Evolutionary conservation across 495 filamentous ascomycete genomes (phyloP), one percentile per base, ranked within the genome.

Genomic region (Xylaria scruposa): DNA sequence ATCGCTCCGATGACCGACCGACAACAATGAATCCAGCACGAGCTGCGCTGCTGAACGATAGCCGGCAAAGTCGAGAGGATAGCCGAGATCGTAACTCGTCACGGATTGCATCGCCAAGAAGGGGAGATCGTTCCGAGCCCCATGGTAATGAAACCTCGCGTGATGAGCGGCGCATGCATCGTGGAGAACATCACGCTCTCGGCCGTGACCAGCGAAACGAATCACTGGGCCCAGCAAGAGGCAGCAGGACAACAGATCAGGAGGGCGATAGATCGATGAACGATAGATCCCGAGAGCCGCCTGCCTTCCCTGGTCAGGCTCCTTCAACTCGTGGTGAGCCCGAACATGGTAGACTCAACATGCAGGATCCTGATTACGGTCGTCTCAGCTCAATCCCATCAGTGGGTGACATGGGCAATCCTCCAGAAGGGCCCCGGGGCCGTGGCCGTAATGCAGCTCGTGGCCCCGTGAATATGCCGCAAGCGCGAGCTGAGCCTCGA

Each of bases 391-490:
- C 86, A 9, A 85, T 87, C 58, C 80, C 81, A n/a, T 84, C 88
- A 0, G 81, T 84, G 60, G 77, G 81, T 1, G 83, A 85, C 19
- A 76, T 84, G 42, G 77, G 84, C 9, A 90, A 90, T 56, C 88
- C 90, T 56, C 93, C 94, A 1, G 91, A 89, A 31, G 94, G 93
- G 0, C 94, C 94, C 2, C 85, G 92, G 53, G 86, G 87, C 21
- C 82, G 84, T 72, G 83, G 85, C 15, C 80, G 85, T 54, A 82
- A 81, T 62, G 75, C 79, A 8, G 70, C 75, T 61, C 81, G 84
- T 40, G 73, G 72, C 19, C 73, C 80, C n/a, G 54, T 67, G 26
- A 82, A 78, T 49, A 78, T 75, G 10, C 79, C 79, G 24, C 77
- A 81, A 65, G 72, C 77, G 56, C 78, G 81, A 42, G 75, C 76